Evolutionary conservation across 257 asterid genomes (phyloP).

Genomic region (Jacaranda copaia): DNA sequence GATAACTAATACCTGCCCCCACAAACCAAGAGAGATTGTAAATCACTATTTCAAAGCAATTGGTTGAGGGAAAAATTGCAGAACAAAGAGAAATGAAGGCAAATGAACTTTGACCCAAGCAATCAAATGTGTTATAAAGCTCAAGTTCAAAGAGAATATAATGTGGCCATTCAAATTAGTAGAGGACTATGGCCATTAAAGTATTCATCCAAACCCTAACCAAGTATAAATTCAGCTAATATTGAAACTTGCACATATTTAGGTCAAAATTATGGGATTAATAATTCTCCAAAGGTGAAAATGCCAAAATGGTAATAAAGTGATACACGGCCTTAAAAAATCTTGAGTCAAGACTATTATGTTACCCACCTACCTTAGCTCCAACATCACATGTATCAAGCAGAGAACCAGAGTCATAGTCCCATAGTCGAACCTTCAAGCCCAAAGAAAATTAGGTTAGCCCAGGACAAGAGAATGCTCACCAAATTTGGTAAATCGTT

Average conservation of each 20-base stretch:
- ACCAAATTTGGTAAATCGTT: neutral
- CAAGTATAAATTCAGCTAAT: neutral
- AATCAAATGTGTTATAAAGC: neutral
- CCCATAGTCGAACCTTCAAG: constrained; percentile 94
- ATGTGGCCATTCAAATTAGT: neutral
- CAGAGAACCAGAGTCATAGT: constrained; percentile 76
- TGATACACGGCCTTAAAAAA: constrained; percentile 29
- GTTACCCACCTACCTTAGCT: constrained; percentile 64
- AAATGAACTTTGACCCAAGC: neutral
- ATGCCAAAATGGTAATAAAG: neutral
- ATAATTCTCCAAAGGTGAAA: constrained; percentile 5
- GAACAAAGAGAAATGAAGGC: neutral
- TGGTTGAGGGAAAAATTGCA: too few species aligned
- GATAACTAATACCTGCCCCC: neutral
- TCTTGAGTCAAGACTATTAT: constrained; percentile 16
- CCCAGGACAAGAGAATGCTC: constrained; percentile 7
- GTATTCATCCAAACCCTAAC: neutral
- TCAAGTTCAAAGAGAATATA: neutral
- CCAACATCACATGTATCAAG: constrained; percentile 84
- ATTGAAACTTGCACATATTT: neutral
- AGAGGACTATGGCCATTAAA: neutral
- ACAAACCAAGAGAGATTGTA: neutral
- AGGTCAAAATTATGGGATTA: neutral
- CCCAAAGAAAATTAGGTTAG: constrained; percentile 24
- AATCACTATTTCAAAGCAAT: neutral